These are phyloP conservation scores for Cenococcum geophilum DNA, from an alignment of 495 filamentous ascomycete species.

Conservation along the genomic window DNA sequence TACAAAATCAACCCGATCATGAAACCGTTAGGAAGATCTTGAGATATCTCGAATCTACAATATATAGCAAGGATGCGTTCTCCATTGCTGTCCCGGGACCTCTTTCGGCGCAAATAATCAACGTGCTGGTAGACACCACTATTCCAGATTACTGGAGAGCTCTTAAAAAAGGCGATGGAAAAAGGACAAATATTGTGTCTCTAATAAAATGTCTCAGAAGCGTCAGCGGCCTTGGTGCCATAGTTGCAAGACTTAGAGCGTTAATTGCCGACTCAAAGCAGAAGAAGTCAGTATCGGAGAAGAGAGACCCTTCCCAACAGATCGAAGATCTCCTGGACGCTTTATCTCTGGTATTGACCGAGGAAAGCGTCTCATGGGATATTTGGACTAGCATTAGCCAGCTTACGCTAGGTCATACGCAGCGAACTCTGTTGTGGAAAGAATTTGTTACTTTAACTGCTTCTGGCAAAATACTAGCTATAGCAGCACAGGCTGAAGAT, in stretches of 20 bases:
- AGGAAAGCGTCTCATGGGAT: constrained; percentile 46
- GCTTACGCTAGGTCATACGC: constrained; percentile 36
- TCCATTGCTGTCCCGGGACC: constrained; percentile 59
- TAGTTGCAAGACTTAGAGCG: constrained; percentile 56
- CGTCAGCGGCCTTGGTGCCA: constrained; percentile 63
- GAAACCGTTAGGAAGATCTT: constrained; percentile 51
- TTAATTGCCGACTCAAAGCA: constrained; percentile 42
- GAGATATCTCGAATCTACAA: constrained; percentile 45
- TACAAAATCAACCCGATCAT: constrained; percentile 60
- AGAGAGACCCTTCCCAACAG: constrained; percentile 38
- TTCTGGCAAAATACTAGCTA: constrained; percentile 63
- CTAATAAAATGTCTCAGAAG: constrained; percentile 66
- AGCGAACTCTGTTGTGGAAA: constrained; percentile 55
- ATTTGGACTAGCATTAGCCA: constrained; percentile 48
- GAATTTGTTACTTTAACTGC: constrained; percentile 61
- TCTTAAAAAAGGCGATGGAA: constrained; percentile 34
- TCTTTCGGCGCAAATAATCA: constrained; percentile 61
- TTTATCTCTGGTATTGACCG: constrained; percentile 51
- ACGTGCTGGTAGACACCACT: constrained; percentile 60
- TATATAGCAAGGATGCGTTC: constrained; percentile 40
- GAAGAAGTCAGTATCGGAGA: constrained; percentile 34
- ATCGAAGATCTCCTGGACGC: constrained; percentile 44
- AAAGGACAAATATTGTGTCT: constrained; percentile 32
- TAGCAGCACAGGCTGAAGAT: constrained; percentile 69
- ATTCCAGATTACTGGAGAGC: constrained; percentile 69